Percentiles rank a stretch among this genome's conserved stretches.
Conservation (phyloP, 2,329 filamentous ascomycete genomes). For the Meredithiella fracta region DNA sequence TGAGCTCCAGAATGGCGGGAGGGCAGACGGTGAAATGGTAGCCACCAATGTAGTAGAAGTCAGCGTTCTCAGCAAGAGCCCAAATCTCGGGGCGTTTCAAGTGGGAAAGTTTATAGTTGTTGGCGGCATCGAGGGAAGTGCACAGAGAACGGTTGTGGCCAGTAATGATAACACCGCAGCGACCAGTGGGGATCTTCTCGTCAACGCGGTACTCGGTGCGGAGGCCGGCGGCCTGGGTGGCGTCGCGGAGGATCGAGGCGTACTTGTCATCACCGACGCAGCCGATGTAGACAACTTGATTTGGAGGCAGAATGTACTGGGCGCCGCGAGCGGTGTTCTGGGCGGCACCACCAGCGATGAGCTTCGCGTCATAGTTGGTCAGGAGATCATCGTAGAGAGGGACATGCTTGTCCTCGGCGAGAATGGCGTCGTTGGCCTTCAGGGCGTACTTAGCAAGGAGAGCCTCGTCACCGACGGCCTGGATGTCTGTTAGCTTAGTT, state of each 20-base stretch:
- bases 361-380: slow-evolving; percentile 78
- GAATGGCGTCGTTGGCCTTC: slow-evolving; percentile 94
- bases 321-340: slow-evolving; percentile 96
- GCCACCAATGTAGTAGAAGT: slow-evolving; percentile 84
- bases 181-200: slow-evolving; percentile 66
- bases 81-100: slow-evolving; percentile 83
- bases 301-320: slow-evolving; percentile 80
- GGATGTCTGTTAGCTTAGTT: slow-evolving; percentile 51
- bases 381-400: slow-evolving; percentile 86
- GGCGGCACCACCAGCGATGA: slow-evolving; percentile 89
- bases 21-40: slow-evolving; percentile 97
- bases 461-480: slow-evolving; percentile 64
- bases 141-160: slow-evolving; percentile 88
- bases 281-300: slow-evolving; percentile 86
- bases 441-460: slow-evolving; percentile 85
- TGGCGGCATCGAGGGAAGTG: slow-evolving; percentile 90
- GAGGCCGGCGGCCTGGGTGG: slow-evolving; percentile 74
- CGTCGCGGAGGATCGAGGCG: slow-evolving; percentile 70
- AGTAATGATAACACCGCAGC: slow-evolving; percentile 92
- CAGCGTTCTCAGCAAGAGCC: slow-evolving; percentile 74
- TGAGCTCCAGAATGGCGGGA: slow-evolving; percentile 74
- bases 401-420: slow-evolving; percentile 82
- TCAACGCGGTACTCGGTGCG: slow-evolving; percentile 92
- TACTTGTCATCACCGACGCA: slow-evolving; percentile 94
- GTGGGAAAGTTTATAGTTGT: slow-evolving; percentile 91